phyloP scores from a whole-genome alignment of 257 asterid species.

The Sherardia arvensis region DNA sequence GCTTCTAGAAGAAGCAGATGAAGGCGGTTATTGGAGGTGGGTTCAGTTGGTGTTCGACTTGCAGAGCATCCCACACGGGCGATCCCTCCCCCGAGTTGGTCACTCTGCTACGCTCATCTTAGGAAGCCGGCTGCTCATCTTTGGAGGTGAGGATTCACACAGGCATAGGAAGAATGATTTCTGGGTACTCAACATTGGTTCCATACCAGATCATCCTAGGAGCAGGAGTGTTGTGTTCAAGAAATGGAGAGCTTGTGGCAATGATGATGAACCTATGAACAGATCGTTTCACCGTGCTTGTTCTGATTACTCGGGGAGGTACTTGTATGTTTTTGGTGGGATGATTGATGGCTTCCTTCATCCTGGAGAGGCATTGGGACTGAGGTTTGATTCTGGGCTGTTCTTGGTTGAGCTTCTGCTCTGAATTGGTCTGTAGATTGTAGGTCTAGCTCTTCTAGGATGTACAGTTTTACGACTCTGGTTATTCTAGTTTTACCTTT shows the following conservation, averaged over 20 bases:
- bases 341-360: constrained; percentile 72
- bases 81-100: constrained; percentile 72
- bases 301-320: constrained; percentile 61
- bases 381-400: constrained; percentile 66
- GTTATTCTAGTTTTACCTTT: neutral
- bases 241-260: constrained; percentile 31
- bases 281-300: constrained; percentile 90
- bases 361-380: constrained; percentile 49
- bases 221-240: constrained; percentile 39
- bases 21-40: constrained; percentile 49
- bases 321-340: constrained; percentile 75
- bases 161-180: constrained; percentile 69
- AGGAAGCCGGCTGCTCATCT: constrained; percentile 64
- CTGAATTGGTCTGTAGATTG: constrained; percentile 4
- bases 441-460: neutral
- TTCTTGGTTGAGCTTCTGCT: constrained; percentile 59
- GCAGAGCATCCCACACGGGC: constrained; percentile 50
- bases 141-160: constrained; percentile 81
- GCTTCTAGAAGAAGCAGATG: constrained; percentile 38
- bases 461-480: neutral
- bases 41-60: constrained; percentile 39
- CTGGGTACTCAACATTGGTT: constrained; percentile 67
- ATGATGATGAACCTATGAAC: constrained; percentile 48
- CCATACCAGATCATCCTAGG: constrained; percentile 5
- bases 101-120: constrained; percentile 76